phyloP scores from a whole-genome alignment of 2,329 filamentous ascomycete species.

The Ascocoryne sarcoides region DNA sequence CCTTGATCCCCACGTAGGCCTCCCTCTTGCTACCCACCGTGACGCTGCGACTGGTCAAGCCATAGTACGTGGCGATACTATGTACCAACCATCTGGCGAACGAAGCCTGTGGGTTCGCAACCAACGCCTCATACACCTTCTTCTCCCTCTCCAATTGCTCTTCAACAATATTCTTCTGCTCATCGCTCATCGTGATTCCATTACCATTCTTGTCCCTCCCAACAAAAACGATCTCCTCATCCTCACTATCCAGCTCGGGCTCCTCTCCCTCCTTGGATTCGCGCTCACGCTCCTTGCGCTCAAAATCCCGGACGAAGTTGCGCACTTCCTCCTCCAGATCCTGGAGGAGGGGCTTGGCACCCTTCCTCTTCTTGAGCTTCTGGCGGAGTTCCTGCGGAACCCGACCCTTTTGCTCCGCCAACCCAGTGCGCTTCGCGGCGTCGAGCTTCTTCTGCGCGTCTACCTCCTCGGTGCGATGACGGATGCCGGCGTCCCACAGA shows the following conservation, averaged over 20 bases:
- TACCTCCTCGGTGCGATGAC: slow-evolving; percentile 42
- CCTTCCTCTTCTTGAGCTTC: slow-evolving; percentile 68
- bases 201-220: slow-evolving; percentile 40
- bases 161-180: slow-evolving; percentile 42
- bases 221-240: slow-evolving; percentile 90
- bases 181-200: slow-evolving; percentile 45
- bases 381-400: slow-evolving; percentile 75
- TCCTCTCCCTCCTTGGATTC: slow-evolving; percentile 22
- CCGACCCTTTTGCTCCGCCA: slow-evolving; percentile 37
- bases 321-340: slow-evolving; percentile 80
- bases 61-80: slow-evolving; percentile 20
- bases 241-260: slow-evolving; percentile 44
- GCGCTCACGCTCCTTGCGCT: slow-evolving; percentile 37
- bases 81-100: slow-evolving; percentile 58
- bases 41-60: slow-evolving; percentile 32
- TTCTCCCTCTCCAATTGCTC: slow-evolving; percentile 51
- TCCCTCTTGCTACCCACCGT: slow-evolving; percentile 63
- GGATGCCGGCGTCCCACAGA: slow-evolving; percentile 65
- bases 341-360: slow-evolving; percentile 72
- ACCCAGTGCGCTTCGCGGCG: slow-evolving; percentile 20
- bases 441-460: slow-evolving; percentile 32
- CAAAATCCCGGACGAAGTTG: slow-evolving; percentile 58
- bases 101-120: slow-evolving; percentile 64
- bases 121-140: slow-evolving; percentile 73
- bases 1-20: slow-evolving; percentile 71